Evolutionary conservation across 495 filamentous ascomycete species (phyloP), one percentile per base, ranked within the genome.

Genomic region (Filosporella fistucella): DNA sequence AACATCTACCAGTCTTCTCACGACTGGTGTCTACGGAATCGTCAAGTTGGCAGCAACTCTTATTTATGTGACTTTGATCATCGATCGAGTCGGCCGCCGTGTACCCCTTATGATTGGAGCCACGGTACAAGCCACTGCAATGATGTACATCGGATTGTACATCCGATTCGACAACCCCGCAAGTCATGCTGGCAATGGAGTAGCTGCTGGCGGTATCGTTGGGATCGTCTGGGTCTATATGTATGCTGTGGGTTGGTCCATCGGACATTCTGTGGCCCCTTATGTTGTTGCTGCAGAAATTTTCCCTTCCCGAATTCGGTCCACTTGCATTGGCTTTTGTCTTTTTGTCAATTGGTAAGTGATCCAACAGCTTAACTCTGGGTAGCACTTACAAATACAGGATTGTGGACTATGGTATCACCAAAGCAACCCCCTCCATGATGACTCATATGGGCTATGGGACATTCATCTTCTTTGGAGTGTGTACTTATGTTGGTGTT

Each of bases 151-250:
- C n/a, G n/a, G 69, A 7, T 78, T 77, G 70, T 72, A 63, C 5
- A 72, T 73, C 11, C 77, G 37, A 9, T 32, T 55, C 30, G 76
- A 88, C 52, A 82, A 88, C 63, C 81, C 91, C 42, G 86, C n/a
- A n/a, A n/a, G n/a, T n/a, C n/a, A 81, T 35, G 72, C 78, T 49
- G 81, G 91, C 56, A 69, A 85, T 16, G 86, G 77, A 35, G 77
- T 69, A 37, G 81, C 82, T 64, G 69, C 80, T 4, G 49, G 79
- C 49, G 86, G 84, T 0, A 90, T 84, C 84, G 85, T 71, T 8
- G 85, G 81, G 6, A 80, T 87, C 23, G 80, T 70, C 48, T 86
- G 90, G 70, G 82, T 91, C 47, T 91, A 84, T 72, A 72, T 90
- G 25, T 91, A 86, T 54, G 83, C 86, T 56, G 68, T 85, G 38